These are phyloP conservation scores for Tetracladium maxilliforme DNA, from an alignment of 2,329 filamentous ascomycete species.

Conservation along the genomic window DNA sequence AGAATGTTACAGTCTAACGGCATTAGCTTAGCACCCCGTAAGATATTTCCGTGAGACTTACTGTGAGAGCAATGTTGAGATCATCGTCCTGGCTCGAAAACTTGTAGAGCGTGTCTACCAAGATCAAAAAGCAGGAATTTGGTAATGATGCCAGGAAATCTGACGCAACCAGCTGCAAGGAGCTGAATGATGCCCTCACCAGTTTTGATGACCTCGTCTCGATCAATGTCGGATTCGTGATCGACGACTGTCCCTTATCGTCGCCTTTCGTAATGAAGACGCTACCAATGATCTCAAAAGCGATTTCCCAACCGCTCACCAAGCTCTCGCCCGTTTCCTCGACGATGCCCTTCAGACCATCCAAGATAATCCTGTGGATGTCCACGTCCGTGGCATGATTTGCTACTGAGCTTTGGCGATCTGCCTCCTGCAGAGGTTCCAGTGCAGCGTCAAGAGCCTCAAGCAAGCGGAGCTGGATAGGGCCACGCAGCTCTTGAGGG, in stretches of 20 bases:
- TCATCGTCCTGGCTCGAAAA: constrained; percentile 87
- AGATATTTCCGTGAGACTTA: constrained; percentile 21
- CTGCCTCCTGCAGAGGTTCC: constrained; percentile 35
- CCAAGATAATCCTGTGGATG: constrained; percentile 66
- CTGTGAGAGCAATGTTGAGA: constrained; percentile 86
- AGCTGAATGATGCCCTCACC: constrained; percentile 76
- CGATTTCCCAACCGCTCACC: constrained; percentile 68
- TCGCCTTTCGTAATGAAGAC: constrained; percentile 44
- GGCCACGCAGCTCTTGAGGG: constrained; percentile 31
- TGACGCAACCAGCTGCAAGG: constrained; percentile 82
- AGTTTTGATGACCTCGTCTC: constrained; percentile 59
- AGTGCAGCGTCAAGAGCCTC: constrained; percentile 50
- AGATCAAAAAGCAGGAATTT: constrained; percentile 55
- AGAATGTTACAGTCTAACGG: constrained; percentile 71
- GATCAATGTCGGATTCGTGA: background rate
- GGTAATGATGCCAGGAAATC: constrained; percentile 72
- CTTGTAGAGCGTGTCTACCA: constrained; percentile 77
- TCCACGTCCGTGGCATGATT: constrained; percentile 55
- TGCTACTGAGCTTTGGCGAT: constrained; percentile 37
- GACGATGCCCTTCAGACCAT: constrained; percentile 67
- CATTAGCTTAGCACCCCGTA: constrained; percentile 6
- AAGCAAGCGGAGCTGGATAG: constrained; percentile 60
- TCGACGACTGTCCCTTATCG: constrained; percentile 4
- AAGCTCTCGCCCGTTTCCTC: constrained; percentile 82
- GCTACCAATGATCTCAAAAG: constrained; percentile 73